Evolutionary conservation across 2,329 filamentous ascomycete genomes (phyloP).

Genomic region (Pseudogymnoascus sp.): DNA sequence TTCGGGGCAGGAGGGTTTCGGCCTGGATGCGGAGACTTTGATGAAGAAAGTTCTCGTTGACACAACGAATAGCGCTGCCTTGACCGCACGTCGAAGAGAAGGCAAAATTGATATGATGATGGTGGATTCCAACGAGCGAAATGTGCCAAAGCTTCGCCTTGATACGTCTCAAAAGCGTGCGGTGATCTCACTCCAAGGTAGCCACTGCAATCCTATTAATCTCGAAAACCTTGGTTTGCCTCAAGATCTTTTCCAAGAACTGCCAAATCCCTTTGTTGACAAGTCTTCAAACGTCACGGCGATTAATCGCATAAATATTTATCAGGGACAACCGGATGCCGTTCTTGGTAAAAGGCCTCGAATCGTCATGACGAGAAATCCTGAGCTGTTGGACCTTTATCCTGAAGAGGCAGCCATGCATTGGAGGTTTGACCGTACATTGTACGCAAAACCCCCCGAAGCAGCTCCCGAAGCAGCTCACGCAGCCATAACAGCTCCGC

Average conservation of each 20-base stretch:
- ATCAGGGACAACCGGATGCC: neutral
- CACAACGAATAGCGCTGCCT: neutral
- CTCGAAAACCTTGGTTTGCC: neutral
- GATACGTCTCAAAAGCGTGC: neutral
- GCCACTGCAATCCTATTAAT: neutral
- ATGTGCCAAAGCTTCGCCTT: neutral
- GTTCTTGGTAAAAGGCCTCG: too few relatives aligned
- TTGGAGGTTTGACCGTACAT: neutral
- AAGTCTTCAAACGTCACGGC: neutral
- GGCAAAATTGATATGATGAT: neutral
- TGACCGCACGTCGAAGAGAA: neutral
- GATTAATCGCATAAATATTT: neutral
- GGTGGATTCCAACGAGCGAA: neutral
- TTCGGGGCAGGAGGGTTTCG: neutral
- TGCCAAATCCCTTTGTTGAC: neutral
- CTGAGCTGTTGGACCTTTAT: neutral
- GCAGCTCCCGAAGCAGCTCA: neutral
- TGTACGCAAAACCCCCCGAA: neutral
- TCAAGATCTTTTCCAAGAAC: neutral
- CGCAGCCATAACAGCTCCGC: neutral
- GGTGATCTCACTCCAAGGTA: neutral
- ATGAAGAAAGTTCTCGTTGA: neutral
- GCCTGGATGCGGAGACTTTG: neutral
- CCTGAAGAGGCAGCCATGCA: neutral
- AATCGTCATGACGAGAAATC: neutral